Conservation (phyloP, 73 alveolate genomes). For the Paramecium bursaria region DNA sequence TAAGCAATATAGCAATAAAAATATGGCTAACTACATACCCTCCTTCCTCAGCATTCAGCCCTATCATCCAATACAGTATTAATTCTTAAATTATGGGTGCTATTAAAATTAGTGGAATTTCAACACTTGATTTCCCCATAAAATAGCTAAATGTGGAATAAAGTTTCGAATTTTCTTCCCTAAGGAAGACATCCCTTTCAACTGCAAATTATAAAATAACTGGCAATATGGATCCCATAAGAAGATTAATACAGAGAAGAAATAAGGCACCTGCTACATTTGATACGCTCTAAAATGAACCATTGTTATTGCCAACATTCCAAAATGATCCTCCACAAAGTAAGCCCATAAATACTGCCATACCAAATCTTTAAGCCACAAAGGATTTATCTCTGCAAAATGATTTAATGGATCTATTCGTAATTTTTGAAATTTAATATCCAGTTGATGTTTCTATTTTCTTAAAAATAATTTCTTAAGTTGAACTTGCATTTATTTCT, state of each 20-base stretch:
- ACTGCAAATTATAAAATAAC: slow-evolving; percentile 27
- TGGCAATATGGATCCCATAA: slow-evolving; percentile 54
- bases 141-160: slow-evolving; percentile 57
- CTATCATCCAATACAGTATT: slow-evolving; percentile 63
- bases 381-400: slow-evolving; percentile 3
- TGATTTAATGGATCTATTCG: neutral
- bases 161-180: slow-evolving; percentile 65
- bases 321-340: slow-evolving; percentile 19
- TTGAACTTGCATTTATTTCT: neutral
- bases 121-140: slow-evolving; percentile 62
- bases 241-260: slow-evolving; percentile 22
- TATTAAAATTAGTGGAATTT: slow-evolving; percentile 10
- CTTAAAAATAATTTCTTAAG: too few species aligned
- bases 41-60: slow-evolving; percentile 28
- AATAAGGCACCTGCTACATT: slow-evolving; percentile 54
- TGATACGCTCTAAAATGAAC: neutral
- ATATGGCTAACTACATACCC: slow-evolving; percentile 9
- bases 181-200: slow-evolving; percentile 66
- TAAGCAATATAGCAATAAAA: slow-evolving; percentile 15
- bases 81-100: slow-evolving; percentile 51
- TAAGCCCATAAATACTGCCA: slow-evolving; percentile 52
- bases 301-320: neutral
- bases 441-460: neutral
- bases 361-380: slow-evolving; percentile 8
- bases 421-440: neutral